Conservation (phyloP, 768 basidiomycete genomes). For the Astraeus odoratus region DNA sequence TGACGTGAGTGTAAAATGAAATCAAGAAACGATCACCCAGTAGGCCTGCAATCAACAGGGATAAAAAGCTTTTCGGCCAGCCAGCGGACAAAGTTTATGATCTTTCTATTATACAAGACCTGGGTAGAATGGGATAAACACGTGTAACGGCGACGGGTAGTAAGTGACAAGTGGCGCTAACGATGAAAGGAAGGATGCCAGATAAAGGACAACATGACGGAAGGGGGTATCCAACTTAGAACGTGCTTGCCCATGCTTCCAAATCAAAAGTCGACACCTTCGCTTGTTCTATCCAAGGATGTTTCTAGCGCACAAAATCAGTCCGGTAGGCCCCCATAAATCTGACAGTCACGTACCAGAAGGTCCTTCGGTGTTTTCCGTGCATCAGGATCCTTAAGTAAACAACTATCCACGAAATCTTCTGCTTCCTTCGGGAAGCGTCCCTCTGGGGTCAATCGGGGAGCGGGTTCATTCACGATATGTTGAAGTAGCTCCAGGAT, state of each 20-base stretch:
- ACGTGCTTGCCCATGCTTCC: slow-evolving; percentile 74
- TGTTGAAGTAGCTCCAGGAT: slow-evolving; percentile 95
- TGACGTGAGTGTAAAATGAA: too few relatives aligned
- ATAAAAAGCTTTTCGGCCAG: not conserved
- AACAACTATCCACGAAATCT: slow-evolving; percentile 81
- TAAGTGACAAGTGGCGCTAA: slow-evolving; percentile 21
- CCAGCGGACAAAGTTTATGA: slow-evolving; percentile 8
- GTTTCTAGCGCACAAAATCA: slow-evolving; percentile 40
- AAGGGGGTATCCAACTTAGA: slow-evolving; percentile 34
- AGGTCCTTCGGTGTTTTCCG: slow-evolving; percentile 86
- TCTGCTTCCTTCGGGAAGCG: slow-evolving; percentile 70
- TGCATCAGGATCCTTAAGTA: slow-evolving; percentile 82
- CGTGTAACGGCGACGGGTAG: slow-evolving; percentile 17
- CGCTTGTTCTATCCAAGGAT: slow-evolving; percentile 67
- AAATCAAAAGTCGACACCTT: slow-evolving; percentile 58
- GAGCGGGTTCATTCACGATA: slow-evolving; percentile 98
- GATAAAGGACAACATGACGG: slow-evolving; percentile 7
- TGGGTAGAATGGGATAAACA: slow-evolving; percentile 23
- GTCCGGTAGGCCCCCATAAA: not conserved
- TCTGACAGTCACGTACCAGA: slow-evolving; percentile 37
- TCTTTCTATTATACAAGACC: slow-evolving; percentile 26
- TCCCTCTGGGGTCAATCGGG: slow-evolving; percentile 70
- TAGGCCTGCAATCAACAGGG: not conserved
- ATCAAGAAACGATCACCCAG: too few relatives aligned
- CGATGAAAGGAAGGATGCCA: slow-evolving; percentile 9